Evolutionary conservation across 2,329 filamentous ascomycete species (phyloP).

Genomic region (Lachnellula hyalina): DNA sequence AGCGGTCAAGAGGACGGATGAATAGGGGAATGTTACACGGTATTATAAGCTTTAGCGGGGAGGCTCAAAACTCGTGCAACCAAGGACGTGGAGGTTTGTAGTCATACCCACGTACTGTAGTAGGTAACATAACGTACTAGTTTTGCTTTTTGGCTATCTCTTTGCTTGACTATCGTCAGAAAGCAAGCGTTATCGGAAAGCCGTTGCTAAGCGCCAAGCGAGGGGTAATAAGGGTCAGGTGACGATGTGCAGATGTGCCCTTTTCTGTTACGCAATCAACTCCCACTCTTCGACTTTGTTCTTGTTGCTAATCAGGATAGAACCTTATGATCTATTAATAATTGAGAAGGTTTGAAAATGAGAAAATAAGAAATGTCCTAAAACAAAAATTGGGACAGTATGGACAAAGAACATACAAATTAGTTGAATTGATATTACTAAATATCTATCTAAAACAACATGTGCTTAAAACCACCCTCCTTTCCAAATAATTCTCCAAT

Average conservation of each 20-base stretch:
- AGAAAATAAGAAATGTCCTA: too few species aligned
- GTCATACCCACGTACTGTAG: neutral
- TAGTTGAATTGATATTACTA: neutral
- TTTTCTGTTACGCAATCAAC: neutral
- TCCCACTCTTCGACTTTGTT: neutral
- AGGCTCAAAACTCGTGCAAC: too few species aligned
- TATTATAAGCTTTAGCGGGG: too few species aligned
- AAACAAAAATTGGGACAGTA: too few species aligned
- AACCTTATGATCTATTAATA: too few species aligned
- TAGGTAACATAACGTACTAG: too few species aligned
- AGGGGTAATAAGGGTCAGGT: neutral
- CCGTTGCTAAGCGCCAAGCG: neutral
- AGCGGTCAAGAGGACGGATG: neutral
- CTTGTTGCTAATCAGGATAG: too few species aligned
- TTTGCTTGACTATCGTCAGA: neutral
- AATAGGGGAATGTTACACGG: too few species aligned
- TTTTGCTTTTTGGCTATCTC: neutral
- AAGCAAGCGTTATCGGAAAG: neutral
- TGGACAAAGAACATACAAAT: too few species aligned
- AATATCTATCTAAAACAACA: slow-evolving; percentile 9
- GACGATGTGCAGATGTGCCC: neutral
- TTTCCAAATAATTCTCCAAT: slow-evolving; percentile 37
- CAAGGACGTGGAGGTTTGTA: too few species aligned
- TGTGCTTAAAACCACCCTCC: slow-evolving; percentile 34
- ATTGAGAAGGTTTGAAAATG: too few species aligned